Conservation (phyloP, 2,329 filamentous ascomycete genomes). For the Juglanconis oblonga region DNA sequence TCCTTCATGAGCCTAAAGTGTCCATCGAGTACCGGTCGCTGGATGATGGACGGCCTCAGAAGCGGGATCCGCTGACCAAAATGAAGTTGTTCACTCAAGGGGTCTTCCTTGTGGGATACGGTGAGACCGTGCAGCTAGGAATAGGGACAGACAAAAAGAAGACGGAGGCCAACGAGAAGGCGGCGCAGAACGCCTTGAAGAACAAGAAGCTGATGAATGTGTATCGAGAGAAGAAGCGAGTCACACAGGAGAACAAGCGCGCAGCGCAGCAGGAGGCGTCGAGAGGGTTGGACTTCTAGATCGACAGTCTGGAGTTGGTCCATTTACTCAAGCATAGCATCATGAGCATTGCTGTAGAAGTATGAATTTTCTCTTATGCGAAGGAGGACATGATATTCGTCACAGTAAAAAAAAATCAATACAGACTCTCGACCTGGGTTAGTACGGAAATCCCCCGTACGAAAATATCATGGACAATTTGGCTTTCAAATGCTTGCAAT, state of each 20-base stretch:
- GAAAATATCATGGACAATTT: background rate
- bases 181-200: constrained; percentile 60
- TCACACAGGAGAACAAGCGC: constrained; percentile 6
- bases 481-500: too few species aligned
- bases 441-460: too few species aligned
- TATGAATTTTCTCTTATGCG: too few species aligned
- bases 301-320: background rate
- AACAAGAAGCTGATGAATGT: constrained; percentile 62
- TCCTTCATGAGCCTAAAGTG: constrained; percentile 10
- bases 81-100: constrained; percentile 61
- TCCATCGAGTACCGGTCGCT: constrained; percentile 14
- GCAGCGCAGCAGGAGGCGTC: constrained; percentile 12
- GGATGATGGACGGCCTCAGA: constrained; percentile 37
- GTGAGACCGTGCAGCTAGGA: constrained; percentile 60
- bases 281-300: constrained; percentile 11
- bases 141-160: constrained; percentile 64
- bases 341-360: too few species aligned
- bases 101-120: constrained; percentile 66
- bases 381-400: too few species aligned
- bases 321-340: too few species aligned
- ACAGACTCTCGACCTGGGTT: too few species aligned
- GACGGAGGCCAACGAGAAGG: constrained; percentile 65
- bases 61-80: constrained; percentile 51
- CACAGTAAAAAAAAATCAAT: background rate
- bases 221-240: constrained; percentile 44